These are phyloP conservation scores for Fraxinus sp. DNA, from an alignment of 305 asterid species.

Conservation along the genomic window DNA sequence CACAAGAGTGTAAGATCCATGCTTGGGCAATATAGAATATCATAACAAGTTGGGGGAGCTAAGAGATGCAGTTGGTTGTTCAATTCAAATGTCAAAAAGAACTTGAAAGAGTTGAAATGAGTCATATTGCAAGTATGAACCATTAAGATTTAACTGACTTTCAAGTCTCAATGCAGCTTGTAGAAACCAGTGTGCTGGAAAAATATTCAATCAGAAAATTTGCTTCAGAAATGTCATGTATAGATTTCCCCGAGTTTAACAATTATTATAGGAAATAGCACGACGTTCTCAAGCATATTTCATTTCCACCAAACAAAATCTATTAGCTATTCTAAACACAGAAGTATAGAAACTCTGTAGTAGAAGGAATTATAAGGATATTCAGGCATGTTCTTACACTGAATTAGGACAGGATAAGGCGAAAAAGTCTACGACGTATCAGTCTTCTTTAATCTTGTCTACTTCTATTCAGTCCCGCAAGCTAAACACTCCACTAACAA, in stretches of 20 bases:
- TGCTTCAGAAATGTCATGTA: no score
- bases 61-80: background rate
- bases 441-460: background rate
- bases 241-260: no score
- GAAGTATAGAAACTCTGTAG: background rate
- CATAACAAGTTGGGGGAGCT: background rate
- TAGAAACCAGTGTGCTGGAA: background rate
- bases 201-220: background rate
- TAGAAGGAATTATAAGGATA: no score
- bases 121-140: background rate
- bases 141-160: background rate
- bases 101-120: background rate
- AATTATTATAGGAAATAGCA: background rate
- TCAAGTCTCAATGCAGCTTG: background rate
- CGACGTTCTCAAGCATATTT: background rate
- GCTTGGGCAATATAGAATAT: background rate
- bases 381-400: background rate
- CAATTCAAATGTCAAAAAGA: background rate
- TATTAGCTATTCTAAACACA: background rate
- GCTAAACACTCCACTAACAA: background rate
- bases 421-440: background rate
- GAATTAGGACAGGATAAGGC: background rate
- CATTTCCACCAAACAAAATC: background rate
- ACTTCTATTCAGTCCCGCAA: background rate
- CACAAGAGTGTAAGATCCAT: background rate